Evolutionary conservation across 208 protist species (phyloP).

Genomic region (Wallacemonas rigidus): DNA sequence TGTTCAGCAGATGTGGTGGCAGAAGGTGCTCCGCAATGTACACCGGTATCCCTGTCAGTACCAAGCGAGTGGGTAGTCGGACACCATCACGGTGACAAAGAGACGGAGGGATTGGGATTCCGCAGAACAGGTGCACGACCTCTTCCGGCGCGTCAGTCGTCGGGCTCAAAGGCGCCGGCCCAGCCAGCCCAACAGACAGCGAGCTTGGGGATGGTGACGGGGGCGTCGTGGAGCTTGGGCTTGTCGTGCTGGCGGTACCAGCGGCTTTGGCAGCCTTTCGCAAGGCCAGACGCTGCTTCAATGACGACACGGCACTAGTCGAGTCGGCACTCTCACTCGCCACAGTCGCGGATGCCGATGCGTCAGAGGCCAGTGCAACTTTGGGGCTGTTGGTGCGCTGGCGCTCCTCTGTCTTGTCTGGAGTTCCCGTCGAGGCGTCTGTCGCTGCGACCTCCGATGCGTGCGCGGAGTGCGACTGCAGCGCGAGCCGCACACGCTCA

Average conservation of each 20-base stretch:
- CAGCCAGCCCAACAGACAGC: background rate
- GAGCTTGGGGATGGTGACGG: background rate
- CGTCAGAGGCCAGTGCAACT: too few relatives aligned
- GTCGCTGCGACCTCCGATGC: too few relatives aligned
- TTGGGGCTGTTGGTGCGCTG: too few relatives aligned
- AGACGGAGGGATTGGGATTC: background rate
- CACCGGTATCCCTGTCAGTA: background rate
- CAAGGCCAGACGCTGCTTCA: slow-evolving; percentile 55
- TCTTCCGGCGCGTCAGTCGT: background rate
- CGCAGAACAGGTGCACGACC: background rate
- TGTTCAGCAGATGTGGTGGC: background rate
- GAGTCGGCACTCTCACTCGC: background rate
- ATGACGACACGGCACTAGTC: slow-evolving; percentile 24
- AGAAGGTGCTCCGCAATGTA: slow-evolving; percentile 1
- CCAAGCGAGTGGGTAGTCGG: background rate
- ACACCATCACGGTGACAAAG: background rate
- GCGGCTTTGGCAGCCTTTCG: slow-evolving; percentile 34
- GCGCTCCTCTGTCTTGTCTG: too few relatives aligned
- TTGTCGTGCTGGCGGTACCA: background rate
- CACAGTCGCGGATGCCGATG: background rate
- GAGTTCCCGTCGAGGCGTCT: too few relatives aligned
- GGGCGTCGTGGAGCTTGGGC: background rate
- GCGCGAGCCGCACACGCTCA: slow-evolving; percentile 50
- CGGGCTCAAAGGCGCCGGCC: too few relatives aligned
- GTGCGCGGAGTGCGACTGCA: slow-evolving; percentile 18